These are phyloP conservation scores for Exophiala viscosa DNA, from an alignment of 2,329 filamentous ascomycete species.

Conservation along the genomic window DNA sequence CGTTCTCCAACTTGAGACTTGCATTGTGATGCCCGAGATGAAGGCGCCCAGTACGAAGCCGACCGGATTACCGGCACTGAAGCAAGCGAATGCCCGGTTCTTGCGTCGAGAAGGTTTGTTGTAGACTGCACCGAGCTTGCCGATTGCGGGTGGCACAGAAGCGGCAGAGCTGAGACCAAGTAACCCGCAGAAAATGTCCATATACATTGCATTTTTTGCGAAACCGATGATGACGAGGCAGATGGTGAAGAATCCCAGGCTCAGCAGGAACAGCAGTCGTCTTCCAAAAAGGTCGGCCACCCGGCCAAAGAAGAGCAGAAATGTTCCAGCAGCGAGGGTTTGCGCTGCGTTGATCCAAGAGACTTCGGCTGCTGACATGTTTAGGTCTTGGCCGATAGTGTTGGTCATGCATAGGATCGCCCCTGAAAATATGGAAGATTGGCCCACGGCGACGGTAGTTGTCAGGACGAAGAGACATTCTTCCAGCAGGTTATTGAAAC, in stretches of 20 bases:
- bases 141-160: constrained; percentile 61
- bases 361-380: constrained; percentile 63
- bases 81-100: constrained; percentile 63
- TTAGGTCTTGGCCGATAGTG: constrained; percentile 56
- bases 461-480: constrained; percentile 64
- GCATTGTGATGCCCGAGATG: constrained; percentile 59
- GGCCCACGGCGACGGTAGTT: constrained; percentile 64
- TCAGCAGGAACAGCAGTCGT: constrained; percentile 57
- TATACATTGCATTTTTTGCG: constrained; percentile 53
- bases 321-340: constrained; percentile 59
- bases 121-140: constrained; percentile 62
- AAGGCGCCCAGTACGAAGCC: constrained; percentile 58
- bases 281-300: constrained; percentile 65
- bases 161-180: constrained; percentile 63
- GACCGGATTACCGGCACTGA: constrained; percentile 56
- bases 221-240: constrained; percentile 59
- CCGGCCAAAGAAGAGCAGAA: constrained; percentile 64
- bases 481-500: constrained; percentile 60
- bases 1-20: constrained; percentile 61
- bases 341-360: constrained; percentile 65
- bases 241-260: constrained; percentile 57
- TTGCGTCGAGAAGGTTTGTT: constrained; percentile 59
- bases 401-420: constrained; percentile 60
- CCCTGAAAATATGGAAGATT: constrained; percentile 58
- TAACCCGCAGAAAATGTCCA: constrained; percentile 62